Conservation (phyloP, 78 protist species). For the Goniomonas avonlea region DNA sequence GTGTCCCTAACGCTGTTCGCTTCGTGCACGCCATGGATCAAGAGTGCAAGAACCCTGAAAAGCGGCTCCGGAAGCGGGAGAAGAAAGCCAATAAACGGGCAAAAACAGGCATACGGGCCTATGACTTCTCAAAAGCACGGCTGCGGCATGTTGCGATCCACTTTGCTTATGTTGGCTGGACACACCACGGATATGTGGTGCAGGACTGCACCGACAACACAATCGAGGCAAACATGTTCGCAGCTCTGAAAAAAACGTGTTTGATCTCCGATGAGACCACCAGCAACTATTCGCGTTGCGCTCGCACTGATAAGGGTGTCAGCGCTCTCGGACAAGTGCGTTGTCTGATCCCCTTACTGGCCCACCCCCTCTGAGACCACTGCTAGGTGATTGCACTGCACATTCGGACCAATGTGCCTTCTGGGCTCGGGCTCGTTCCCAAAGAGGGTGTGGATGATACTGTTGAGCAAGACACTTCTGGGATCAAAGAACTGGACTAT, state of each 20-base stretch:
- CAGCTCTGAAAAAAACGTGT: conserved; percentile 21
- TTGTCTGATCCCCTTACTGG: background rate
- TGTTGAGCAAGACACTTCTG: background rate
- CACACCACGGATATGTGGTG: background rate
- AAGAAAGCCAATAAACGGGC: background rate
- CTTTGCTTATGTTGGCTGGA: background rate
- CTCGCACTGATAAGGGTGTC: conserved; percentile 68
- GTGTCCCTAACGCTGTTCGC: too few species aligned
- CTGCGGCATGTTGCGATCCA: background rate
- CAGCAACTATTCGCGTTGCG: conserved; percentile 43
- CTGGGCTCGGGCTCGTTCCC: conserved; percentile 19
- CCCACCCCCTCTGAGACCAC: background rate
- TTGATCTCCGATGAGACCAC: conserved; percentile 5
- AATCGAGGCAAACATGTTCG: conserved; percentile 32
- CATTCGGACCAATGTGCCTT: conserved; percentile 16
- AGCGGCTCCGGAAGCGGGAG: background rate
- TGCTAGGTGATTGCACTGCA: conserved; percentile 25
- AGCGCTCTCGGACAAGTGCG: conserved; percentile 47
- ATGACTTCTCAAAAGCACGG: background rate
- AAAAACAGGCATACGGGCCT: background rate
- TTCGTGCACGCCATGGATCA: too few species aligned
- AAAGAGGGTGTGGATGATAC: background rate
- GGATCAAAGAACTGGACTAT: conserved; percentile 46
- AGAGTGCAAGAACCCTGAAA: background rate
- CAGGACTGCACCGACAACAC: background rate